These are phyloP conservation scores for Paecilomyces sp. DNA, from an alignment of 2,329 filamentous ascomycete species.

Conservation along the genomic window DNA sequence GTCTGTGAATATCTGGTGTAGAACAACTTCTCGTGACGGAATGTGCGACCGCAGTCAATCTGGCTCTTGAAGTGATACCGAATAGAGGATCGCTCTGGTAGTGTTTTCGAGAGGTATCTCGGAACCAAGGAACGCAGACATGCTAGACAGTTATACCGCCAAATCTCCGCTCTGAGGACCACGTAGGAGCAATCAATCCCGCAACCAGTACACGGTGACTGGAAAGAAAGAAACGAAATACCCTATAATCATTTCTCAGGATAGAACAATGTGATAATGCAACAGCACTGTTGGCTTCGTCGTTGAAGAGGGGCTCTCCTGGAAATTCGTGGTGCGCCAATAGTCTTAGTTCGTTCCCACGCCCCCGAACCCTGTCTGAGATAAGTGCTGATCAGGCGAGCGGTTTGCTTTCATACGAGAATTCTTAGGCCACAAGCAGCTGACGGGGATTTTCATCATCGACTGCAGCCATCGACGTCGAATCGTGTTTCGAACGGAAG, in stretches of 20 bases:
- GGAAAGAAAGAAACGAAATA: neutral
- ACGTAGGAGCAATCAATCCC: neutral
- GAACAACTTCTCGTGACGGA: neutral
- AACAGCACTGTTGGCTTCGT: neutral
- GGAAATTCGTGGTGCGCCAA: neutral
- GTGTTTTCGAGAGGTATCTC: neutral
- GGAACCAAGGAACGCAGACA: neutral
- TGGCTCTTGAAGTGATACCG: neutral
- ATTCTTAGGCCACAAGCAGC: neutral
- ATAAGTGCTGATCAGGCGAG: neutral
- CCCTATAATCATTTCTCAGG: neutral
- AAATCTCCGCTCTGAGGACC: neutral
- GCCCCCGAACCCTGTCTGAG: neutral
- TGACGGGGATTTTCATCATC: neutral
- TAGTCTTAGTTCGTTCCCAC: neutral
- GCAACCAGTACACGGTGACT: neutral
- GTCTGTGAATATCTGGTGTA: neutral
- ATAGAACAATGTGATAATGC: neutral
- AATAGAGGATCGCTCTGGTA: neutral
- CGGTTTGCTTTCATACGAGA: neutral
- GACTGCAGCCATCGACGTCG: neutral
- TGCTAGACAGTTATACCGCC: neutral
- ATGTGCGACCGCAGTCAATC: neutral
- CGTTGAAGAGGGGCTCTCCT: neutral
- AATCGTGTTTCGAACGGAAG: neutral